Evolutionary conservation across 306 rosid genomes (phyloP).

Genomic region (Mimosa bimucronata): DNA sequence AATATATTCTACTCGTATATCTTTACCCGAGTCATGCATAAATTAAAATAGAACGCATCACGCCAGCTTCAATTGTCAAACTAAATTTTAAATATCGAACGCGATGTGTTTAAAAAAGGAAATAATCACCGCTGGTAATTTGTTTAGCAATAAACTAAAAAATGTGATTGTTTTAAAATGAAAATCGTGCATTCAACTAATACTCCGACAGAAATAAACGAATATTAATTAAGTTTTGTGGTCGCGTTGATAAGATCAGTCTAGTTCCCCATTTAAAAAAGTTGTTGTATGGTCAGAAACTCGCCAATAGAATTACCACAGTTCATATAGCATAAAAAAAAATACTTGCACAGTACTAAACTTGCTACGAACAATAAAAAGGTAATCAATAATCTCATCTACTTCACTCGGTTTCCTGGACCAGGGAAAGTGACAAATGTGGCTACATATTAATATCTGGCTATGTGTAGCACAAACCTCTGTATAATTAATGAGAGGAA

Average conservation of each 20-base stretch:
- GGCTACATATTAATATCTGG: neutral
- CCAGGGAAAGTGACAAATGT: neutral
- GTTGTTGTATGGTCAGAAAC: neutral
- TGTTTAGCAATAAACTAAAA: too few species aligned
- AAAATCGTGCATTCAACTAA: neutral
- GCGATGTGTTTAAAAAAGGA: neutral
- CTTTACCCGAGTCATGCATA: neutral
- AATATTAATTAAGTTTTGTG: neutral
- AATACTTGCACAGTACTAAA: too few species aligned
- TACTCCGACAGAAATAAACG: neutral
- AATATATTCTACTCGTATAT: neutral
- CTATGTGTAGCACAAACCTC: neutral
- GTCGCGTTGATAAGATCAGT: neutral
- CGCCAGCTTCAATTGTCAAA: neutral
- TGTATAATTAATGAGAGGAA: neutral
- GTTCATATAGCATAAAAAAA: neutral
- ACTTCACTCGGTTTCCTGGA: conserved; percentile 17
- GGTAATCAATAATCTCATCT: neutral
- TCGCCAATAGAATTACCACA: neutral
- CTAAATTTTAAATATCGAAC: neutral
- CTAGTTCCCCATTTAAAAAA: neutral
- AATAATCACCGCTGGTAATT: neutral
- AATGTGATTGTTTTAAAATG: neutral
- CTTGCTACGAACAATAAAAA: too few species aligned
- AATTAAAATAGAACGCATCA: too few species aligned